Base-by-base conservation (phyloP, 1,284 basidiomycete species). In the Cryptococcus sp. region DNA sequence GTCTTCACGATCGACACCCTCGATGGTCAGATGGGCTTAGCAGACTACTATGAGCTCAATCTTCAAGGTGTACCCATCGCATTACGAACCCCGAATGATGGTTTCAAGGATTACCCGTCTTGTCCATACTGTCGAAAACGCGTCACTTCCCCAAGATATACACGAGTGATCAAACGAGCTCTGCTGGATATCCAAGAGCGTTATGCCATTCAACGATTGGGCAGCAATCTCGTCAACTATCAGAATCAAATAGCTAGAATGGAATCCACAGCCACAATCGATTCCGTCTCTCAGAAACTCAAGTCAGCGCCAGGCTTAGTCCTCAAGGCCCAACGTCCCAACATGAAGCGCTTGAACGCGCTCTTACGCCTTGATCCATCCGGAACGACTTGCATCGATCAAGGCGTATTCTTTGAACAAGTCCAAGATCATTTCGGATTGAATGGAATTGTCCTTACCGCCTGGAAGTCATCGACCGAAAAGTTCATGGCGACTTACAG, bases 1-100 rank as follows among this genome's bases (percentile, higher is more conserved):
- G 72, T 81, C 1, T 88, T 88, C 69, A 87, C 87, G 0, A 82
- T 87, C 4, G 85, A 86, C 66, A 85, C 85, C 0, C 77, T 89
- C 15, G 87, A 89, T 57, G 84, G 84, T 0, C 74, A 80, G 49
- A 83, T 82, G 57, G 65, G 73, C 3, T 79, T 88, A 70, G 54
- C 58, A 0, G 78, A 81, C 2, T 86, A 82, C 63, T 89, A 88
- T 66, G 61, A 57, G 2, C 66, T 36, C 62, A 62, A 68, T 6
- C 49, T 41, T 0, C 53, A 73, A 10, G 79, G 78, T 0, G 68
- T 57, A 23, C 86, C 82, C 80, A 41, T 66, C 6, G 78, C 76
- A 0, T 71, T 82, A n/a, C 66, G 71, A 53, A 65, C 76, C 2
- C 79, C 82, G 31, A 74, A 79, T 0, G 57, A 59, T 14, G 78